A percentile compares a stretch with the other conserved stretches of the same genome.
phyloP scores from a whole-genome alignment of 1,284 basidiomycete genomes.

The Ustilago xerochloae region DNA sequence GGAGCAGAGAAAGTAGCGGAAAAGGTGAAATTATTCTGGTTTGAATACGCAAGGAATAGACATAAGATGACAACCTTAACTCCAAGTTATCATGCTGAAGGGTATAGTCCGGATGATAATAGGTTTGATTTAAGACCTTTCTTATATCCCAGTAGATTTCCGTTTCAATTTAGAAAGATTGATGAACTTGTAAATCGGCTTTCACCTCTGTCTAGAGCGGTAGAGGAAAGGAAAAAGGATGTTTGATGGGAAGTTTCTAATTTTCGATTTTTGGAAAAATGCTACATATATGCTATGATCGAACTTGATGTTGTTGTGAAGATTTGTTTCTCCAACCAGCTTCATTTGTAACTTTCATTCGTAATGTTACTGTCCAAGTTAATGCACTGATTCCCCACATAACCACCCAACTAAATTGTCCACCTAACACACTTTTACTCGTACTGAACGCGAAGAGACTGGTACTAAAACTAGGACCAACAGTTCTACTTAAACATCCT shows the following conservation, averaged over 20 bases:
- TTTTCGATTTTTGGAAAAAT: background rate
- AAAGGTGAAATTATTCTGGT: conserved; percentile 98
- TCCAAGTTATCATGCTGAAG: conserved; percentile 90
- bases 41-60: conserved; percentile 93
- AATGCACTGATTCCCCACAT: conserved; percentile 25
- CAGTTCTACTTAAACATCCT: conserved; percentile 37
- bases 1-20: conserved; percentile 80
- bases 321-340: conserved; percentile 28
- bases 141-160: conserved; percentile 91
- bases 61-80: conserved; percentile 99
- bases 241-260: background rate
- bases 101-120: conserved; percentile 94
- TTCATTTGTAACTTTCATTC: conserved; percentile 19
- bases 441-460: conserved; percentile 52
- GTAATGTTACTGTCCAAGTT: conserved; percentile 24
- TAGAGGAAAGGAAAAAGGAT: conserved; percentile 3
- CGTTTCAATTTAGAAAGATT: conserved; percentile 95
- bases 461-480: conserved; percentile 46
- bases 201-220: background rate
- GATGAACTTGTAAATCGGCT: conserved; percentile 75
- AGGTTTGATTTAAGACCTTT: conserved; percentile 95
- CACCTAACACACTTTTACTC: conserved; percentile 18
- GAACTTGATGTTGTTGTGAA: background rate
- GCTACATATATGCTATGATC: background rate
- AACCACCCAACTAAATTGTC: conserved; percentile 46